These are phyloP conservation scores for Magnusiomyces tetraspermus DNA, from an alignment of 1,139 yeast species.

Conservation along the genomic window DNA sequence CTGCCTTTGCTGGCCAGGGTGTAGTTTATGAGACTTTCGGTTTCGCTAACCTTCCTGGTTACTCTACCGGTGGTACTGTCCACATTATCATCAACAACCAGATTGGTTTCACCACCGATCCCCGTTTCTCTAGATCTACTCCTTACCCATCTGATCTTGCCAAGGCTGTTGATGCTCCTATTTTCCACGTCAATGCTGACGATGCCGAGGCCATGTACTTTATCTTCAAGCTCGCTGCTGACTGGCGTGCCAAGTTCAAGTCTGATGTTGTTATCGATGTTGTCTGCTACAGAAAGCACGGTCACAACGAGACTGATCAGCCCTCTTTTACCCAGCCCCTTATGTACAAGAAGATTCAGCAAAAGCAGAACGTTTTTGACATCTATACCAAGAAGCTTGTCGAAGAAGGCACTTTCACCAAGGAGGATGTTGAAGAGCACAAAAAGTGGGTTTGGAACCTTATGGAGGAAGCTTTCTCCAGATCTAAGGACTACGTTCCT, in stretches of 20 bases:
- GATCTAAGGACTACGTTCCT: slow-evolving; percentile 84
- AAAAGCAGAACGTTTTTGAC: slow-evolving; percentile 82
- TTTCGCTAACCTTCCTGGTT: slow-evolving; percentile 82
- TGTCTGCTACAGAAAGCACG: slow-evolving; percentile 97
- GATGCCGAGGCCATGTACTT: slow-evolving; percentile 91
- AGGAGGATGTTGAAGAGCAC: slow-evolving; percentile 89
- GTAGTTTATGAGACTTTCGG: slow-evolving; percentile 98
- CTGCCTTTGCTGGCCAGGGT: slow-evolving; percentile 98
- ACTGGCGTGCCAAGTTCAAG: slow-evolving; percentile 96
- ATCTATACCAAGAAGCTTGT: slow-evolving; percentile 72
- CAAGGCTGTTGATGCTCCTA: slow-evolving; percentile 92
- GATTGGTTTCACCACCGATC: slow-evolving; percentile 98
- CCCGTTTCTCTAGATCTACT: slow-evolving; percentile 94
- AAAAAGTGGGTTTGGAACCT: slow-evolving; percentile 96
- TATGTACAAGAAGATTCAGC: slow-evolving; percentile 86
- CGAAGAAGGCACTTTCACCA: slow-evolving; percentile 78
- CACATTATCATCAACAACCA: slow-evolving; percentile 95
- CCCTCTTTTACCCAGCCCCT: slow-evolving; percentile 97
- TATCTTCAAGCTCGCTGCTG: slow-evolving; percentile 93
- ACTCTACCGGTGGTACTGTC: slow-evolving; percentile 96
- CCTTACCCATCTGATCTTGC: slow-evolving; percentile 98
- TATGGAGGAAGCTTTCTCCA: slow-evolving; percentile 79
- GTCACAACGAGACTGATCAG: slow-evolving; percentile 99
- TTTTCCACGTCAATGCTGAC: slow-evolving; percentile 98
- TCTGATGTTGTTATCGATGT: slow-evolving; percentile 93